Base-by-base conservation (phyloP, 768 basidiomycete species). In the Postia placenta region DNA sequence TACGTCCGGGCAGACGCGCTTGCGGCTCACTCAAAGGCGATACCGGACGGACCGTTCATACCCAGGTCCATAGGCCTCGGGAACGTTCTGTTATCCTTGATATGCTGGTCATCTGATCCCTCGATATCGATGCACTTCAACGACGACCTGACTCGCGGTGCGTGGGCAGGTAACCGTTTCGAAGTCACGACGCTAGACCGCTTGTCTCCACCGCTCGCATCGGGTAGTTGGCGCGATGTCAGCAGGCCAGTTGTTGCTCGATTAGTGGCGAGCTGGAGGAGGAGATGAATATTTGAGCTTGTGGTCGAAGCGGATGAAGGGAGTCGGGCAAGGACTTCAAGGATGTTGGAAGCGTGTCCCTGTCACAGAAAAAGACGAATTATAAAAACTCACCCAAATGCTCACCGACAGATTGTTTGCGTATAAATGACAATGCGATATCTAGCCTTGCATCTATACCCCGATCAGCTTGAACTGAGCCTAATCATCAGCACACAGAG, bases 131-230 rank as follows among this genome's bases (percentile, higher is more conserved):
- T 54, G 55, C 20, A 17, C 4, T 58, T 49, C 47, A 44, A 51
- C 0, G 55, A 48, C 2, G 24, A 27, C 14, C 44, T 60, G 23
- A 51, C 56, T 24, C 54, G 49, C 2, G 59, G 59, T 2, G 57
- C 46, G 3, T 60, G 59, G 57, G 57, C 57, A 1, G 59, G 59
- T 2, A 52, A 60, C 44, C 49, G 57, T 9, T 56, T 60, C 36
- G 57, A 49, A 28, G 33, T 58, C 20, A 48, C 51, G 9, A 27
- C 11, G 11, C 17, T 38, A 15, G 50, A 54, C 3, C 43, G 46
- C 42, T 39, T 57, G 19, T 41, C 12, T n/a, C 30, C 30, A 7
- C 30, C 30, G 30, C 15, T 33, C 7, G 7, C 38, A 6, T 39
- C 38, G 38, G 12, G 15, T n/a, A 19, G 17, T 11, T 39, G 12